Conservation (phyloP, 1,284 basidiomycete genomes). For the Phellopilus nigrolimitatus region DNA sequence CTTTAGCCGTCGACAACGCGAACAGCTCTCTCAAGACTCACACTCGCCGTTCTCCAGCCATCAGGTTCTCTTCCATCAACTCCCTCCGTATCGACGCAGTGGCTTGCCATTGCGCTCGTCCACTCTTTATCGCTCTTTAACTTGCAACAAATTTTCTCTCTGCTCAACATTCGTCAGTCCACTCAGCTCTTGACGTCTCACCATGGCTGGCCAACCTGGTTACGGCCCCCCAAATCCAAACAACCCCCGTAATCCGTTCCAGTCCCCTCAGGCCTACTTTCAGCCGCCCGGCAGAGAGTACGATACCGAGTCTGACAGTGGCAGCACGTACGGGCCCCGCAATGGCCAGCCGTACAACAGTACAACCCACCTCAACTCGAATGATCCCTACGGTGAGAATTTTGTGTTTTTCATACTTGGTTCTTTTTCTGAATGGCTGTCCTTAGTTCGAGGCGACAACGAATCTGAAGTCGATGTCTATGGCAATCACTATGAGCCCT, state of each 20-base stretch:
- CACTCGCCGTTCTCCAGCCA: neutral
- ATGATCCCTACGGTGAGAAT: conserved; percentile 24
- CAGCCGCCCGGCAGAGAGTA: conserved; percentile 17
- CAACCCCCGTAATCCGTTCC: conserved; percentile 33
- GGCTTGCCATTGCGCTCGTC: conserved; percentile 10
- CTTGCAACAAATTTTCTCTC: neutral
- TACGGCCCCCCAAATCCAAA: conserved; percentile 32
- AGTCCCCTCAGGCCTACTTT: conserved; percentile 20
- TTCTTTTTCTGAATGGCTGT: conserved; percentile 21
- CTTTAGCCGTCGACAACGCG: neutral
- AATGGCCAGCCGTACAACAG: conserved; percentile 17
- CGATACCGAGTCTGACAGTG: conserved; percentile 14
- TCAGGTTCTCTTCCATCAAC: neutral
- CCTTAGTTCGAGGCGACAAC: conserved; percentile 26
- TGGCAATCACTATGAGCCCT: conserved; percentile 30
- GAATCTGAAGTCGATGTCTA: conserved; percentile 46
- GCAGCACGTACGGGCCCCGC: conserved; percentile 20
- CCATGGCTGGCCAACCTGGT: conserved; percentile 36
- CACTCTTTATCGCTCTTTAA: neutral
- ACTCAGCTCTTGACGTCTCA: conserved; percentile 5
- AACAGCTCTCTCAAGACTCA: neutral
- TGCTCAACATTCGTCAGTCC: neutral
- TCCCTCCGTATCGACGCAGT: neutral
- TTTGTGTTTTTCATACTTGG: neutral
- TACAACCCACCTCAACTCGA: conserved; percentile 26